Base-by-base conservation (phyloP, 2,329 filamentous ascomycete genomes). In the Cercospora brassicicola region DNA sequence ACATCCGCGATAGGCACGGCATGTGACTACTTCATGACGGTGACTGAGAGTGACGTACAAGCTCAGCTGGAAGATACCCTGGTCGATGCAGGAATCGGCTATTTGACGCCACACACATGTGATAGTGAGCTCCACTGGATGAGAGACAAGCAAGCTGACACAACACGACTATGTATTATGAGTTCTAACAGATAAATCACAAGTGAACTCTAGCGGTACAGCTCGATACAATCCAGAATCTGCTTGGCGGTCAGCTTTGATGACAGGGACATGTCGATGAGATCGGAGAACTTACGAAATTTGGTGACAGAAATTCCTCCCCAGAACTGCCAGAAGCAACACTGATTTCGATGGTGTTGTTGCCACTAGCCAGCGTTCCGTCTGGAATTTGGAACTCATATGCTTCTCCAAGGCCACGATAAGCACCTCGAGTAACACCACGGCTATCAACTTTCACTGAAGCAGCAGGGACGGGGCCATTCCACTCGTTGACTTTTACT, bases 181-280 rank as follows among this genome's bases (percentile, higher is more conserved):
- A 10, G 13, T 51, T 51, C 10, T 23, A 2, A 2, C 18, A 23
- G 33, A 51, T 20, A 4, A 11, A 20, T 51, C 45, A 26, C 45
- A 11, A 51, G 8, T 11, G 13, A 6, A 20, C 2, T 36, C 45
- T 51, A 59, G 23, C 53, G 62, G 31, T 68, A 70, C n/a, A 70
- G 30, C 57, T 70, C 69, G 39, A 70, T 67, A 23, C 69, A 70
- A n/a, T 70, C 69, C 55, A 68, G 18, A 11, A 70, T 70, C 68
- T 70, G 53, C 23, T 31, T 11, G 26, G 48, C 45, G n/a, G 30
- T 65, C 48, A 48, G n/a, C 31, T 13, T n/a, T 5, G 23, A 18
- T 26, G 11, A 7, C 3, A 15, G 30, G 9, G 4, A n/a, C 8
- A 39, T 20, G 11, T 18, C 4, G 28, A 4, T 3, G 23, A 11